phyloP scores from a whole-genome alignment of 2,329 filamentous ascomycete species.

The Trichoderma sp. region DNA sequence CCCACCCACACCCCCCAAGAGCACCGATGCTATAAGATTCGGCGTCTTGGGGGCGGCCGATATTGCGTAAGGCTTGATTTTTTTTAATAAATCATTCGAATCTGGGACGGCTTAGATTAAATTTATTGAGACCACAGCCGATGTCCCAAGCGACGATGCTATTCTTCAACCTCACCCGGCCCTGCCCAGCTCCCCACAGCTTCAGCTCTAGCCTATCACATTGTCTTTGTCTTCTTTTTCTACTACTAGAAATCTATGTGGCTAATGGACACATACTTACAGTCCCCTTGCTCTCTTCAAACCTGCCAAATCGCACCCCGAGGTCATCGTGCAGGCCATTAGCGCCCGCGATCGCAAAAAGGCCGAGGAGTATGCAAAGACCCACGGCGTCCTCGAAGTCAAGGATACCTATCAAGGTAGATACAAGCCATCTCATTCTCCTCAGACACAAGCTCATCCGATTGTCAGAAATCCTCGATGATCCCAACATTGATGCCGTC shows the following conservation, averaged over 20 bases:
- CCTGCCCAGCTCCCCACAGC: not conserved
- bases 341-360: conserved; percentile 49
- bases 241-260: not conserved
- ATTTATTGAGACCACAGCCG: not conserved
- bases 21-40: conserved; percentile 34
- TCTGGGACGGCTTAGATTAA: not conserved
- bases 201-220: not conserved
- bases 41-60: conserved; percentile 43
- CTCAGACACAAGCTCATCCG: not conserved
- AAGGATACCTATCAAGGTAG: conserved; percentile 47
- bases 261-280: not conserved
- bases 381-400: conserved; percentile 50
- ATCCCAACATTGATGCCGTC: conserved; percentile 44
- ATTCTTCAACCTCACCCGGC: not conserved
- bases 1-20: conserved; percentile 5
- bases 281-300: conserved; percentile 44
- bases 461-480: conserved; percentile 34
- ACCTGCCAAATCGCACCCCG: conserved; percentile 52
- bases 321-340: conserved; percentile 52
- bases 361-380: conserved; percentile 50
- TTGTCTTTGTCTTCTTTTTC: not conserved
- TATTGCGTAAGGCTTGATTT: conserved; percentile 34
- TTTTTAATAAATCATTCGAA: not conserved
- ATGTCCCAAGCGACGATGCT: not conserved
- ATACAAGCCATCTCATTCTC: not conserved